Evolutionary conservation across 2,329 filamentous ascomycete species (phyloP).

Genomic region (Aspergillus chevalieri): DNA sequence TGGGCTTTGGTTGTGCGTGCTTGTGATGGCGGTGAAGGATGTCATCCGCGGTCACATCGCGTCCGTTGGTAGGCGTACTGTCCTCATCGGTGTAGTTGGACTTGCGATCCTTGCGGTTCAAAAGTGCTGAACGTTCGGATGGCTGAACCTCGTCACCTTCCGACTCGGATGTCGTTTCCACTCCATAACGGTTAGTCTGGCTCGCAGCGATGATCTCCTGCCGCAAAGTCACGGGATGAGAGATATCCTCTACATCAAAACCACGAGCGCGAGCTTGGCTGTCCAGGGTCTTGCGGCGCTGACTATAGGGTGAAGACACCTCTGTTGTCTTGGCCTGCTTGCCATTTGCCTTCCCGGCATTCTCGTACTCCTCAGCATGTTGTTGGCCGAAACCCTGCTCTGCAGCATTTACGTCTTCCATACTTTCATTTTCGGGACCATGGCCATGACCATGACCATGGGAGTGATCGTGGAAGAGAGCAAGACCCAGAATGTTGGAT

Average conservation of each 20-base stretch:
- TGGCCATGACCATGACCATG: conserved; percentile 66
- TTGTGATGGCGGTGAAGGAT: conserved; percentile 64
- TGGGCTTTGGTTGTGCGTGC: conserved; percentile 64
- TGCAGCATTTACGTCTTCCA: conserved; percentile 35
- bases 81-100: conserved; percentile 29
- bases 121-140: conserved; percentile 37
- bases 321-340: conserved; percentile 39
- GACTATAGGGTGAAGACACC: conserved; percentile 22
- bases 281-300: conserved; percentile 24
- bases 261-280: conserved; percentile 28
- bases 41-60: conserved; percentile 23
- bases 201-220: conserved; percentile 89
- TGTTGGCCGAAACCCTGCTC: conserved; percentile 38
- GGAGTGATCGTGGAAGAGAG: conserved; percentile 88
- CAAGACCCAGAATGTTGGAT: conserved; percentile 83
- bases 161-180: conserved; percentile 48
- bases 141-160: conserved; percentile 48
- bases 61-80: conserved; percentile 7
- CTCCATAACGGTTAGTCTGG: conserved; percentile 53
- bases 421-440: conserved; percentile 51
- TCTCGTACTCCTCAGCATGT: conserved; percentile 46
- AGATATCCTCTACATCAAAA: conserved; percentile 61
- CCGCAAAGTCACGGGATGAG: conserved; percentile 83
- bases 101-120: conserved; percentile 38
- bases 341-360: conserved; percentile 55